Percentiles rank a stretch among this genome's conserved stretches.
Conservation (phyloP, 1,284 basidiomycete genomes). For the Phylloporus sp. region DNA sequence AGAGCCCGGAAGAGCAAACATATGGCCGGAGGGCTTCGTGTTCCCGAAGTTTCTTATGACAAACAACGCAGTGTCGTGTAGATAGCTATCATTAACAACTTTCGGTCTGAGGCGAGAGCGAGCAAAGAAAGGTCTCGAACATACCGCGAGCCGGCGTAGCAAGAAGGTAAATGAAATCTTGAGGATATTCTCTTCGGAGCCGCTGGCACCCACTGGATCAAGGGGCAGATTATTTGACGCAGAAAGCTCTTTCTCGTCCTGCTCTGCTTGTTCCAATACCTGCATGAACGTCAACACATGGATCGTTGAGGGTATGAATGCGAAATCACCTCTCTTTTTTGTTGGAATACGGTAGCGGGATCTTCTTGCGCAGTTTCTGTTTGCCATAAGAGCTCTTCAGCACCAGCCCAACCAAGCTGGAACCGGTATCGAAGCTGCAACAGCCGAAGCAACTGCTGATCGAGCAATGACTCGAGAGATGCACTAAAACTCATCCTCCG, state of each 20-base stretch:
- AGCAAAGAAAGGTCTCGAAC: neutral
- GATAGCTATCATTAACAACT: slow-evolving; percentile 53
- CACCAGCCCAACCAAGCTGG: slow-evolving; percentile 68
- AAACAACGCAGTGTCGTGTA: slow-evolving; percentile 68
- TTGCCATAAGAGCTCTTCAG: slow-evolving; percentile 59
- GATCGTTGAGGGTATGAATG: neutral
- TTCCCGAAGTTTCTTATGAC: slow-evolving; percentile 61
- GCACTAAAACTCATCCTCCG: neutral
- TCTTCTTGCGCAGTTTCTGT: slow-evolving; percentile 55
- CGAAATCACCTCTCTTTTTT: neutral
- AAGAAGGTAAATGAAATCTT: slow-evolving; percentile 1
- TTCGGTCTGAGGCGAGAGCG: neutral
- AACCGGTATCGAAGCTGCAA: slow-evolving; percentile 55
- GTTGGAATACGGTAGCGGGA: slow-evolving; percentile 44
- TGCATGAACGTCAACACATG: neutral
- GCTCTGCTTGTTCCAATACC: neutral
- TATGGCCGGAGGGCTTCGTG: slow-evolving; percentile 72
- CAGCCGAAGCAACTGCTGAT: neutral
- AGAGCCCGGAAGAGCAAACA: slow-evolving; percentile 66
- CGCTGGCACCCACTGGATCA: neutral
- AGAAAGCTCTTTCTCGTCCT: neutral
- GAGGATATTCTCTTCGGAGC: neutral
- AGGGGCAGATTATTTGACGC: neutral
- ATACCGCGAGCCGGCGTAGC: slow-evolving; percentile 2
- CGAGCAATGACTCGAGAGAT: slow-evolving; percentile 5